Conservation (phyloP, 306 rosid genomes). For the Leucaena leucocephala region DNA sequence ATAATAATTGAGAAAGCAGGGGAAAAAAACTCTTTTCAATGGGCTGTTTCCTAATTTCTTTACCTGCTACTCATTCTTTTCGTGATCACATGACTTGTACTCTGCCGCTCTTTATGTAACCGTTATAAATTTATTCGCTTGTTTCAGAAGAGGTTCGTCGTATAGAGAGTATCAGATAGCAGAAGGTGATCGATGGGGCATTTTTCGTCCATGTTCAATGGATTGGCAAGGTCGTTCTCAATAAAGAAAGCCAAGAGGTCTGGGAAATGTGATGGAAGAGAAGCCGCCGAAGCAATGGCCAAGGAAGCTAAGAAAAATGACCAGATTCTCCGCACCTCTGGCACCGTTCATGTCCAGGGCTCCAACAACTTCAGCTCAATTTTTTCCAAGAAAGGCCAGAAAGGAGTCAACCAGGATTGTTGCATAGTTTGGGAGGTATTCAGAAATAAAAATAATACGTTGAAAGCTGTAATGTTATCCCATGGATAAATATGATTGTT, state of each 20-base stretch:
- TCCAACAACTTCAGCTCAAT: slow-evolving; percentile 75
- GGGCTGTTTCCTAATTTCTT: slow-evolving; percentile 27
- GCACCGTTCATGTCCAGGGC: slow-evolving; percentile 52
- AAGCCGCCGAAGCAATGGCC: slow-evolving; percentile 72
- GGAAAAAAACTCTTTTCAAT: background rate
- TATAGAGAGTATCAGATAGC: slow-evolving; percentile 11
- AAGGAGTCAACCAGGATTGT: slow-evolving; percentile 88
- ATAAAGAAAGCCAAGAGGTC: slow-evolving; percentile 51
- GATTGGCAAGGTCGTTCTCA: slow-evolving; percentile 59
- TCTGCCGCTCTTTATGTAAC: background rate
- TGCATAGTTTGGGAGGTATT: slow-evolving; percentile 92
- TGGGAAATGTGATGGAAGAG: slow-evolving; percentile 50
- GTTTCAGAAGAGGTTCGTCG: slow-evolving; percentile 21
- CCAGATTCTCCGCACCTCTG: slow-evolving; percentile 53
- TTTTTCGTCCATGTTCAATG: slow-evolving; percentile 69
- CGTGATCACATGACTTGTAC: slow-evolving; percentile 24
- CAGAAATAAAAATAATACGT: background rate
- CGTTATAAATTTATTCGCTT: slow-evolving; percentile 12
- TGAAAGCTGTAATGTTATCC: background rate
- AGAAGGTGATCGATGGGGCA: slow-evolving; percentile 56
- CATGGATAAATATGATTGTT: background rate
- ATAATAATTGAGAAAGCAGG: background rate
- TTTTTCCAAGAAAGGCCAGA: slow-evolving; percentile 73
- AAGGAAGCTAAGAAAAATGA: slow-evolving; percentile 76
- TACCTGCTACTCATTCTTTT: slow-evolving; percentile 35